Conservation (phyloP, 2,329 filamentous ascomycete genomes). For the Phialophora chinensis region DNA sequence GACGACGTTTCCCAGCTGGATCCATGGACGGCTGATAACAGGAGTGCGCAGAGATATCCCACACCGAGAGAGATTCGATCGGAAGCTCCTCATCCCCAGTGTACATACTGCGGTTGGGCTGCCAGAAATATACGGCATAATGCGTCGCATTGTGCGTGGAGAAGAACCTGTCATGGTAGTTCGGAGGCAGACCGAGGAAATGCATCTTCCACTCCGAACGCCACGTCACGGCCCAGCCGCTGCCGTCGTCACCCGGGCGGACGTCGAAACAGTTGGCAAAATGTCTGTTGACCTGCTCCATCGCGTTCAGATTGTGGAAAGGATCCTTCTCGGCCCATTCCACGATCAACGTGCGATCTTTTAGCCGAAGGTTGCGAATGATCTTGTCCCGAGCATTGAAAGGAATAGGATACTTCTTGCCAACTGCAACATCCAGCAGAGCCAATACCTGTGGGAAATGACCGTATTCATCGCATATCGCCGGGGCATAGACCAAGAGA, state of each 20-base stretch:
- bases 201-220: slow-evolving; percentile 68
- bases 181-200: slow-evolving; percentile 61
- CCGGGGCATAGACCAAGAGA: slow-evolving; percentile 60
- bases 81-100: slow-evolving; percentile 61
- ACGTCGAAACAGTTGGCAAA: slow-evolving; percentile 67
- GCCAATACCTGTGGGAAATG: slow-evolving; percentile 45
- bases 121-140: slow-evolving; percentile 68
- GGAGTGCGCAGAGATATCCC: slow-evolving; percentile 62
- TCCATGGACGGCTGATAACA: slow-evolving; percentile 59
- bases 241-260: slow-evolving; percentile 1
- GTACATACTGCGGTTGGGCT: slow-evolving; percentile 62
- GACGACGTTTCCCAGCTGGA: slow-evolving; percentile 49
- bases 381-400: slow-evolving; percentile 59
- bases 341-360: slow-evolving; percentile 62
- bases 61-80: slow-evolving; percentile 64
- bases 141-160: slow-evolving; percentile 65
- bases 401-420: slow-evolving; percentile 54
- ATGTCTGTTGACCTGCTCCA: slow-evolving; percentile 61
- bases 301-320: slow-evolving; percentile 59
- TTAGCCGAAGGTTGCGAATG: slow-evolving; percentile 62
- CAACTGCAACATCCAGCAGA: slow-evolving; percentile 59
- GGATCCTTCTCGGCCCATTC: slow-evolving; percentile 65
- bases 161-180: slow-evolving; percentile 66
- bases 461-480: slow-evolving; percentile 40
- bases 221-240: slow-evolving; percentile 48